Base-by-base conservation (phyloP, 2,329 filamentous ascomycete species). In the Fusarium xylarioides region DNA sequence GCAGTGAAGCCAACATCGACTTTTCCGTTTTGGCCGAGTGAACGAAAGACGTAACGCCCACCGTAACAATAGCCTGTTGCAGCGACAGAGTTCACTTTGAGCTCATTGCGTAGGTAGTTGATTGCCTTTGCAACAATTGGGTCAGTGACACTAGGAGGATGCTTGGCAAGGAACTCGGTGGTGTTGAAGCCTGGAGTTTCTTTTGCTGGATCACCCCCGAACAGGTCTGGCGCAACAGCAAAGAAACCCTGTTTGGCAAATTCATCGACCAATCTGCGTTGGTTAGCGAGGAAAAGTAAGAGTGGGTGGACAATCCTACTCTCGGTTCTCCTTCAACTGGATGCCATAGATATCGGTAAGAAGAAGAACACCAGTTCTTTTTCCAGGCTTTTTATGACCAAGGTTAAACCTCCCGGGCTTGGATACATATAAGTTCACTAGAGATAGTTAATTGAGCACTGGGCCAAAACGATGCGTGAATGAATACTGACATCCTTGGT, bases 21-120 rank as follows among this genome's bases (percentile, higher is more conserved):
- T 7, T 88, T 81, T 1, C 81, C 82, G 53, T 84, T 83, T n/a
- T 85, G 86, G 44, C 84, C 85, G 32, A 90, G 80, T 76, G 86
- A 86, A 11, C 89, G 83, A 64, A 87, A 86, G 11, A 87, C 81
- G 72, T 87, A 89, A 46, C 85, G 85, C 1, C 88, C 89, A 2
- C 90, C 89, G 75, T 88, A 91, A 78, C 90, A 91, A 77, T 91
- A 91, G 0, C 89, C 89, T 1, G 87, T 85, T 0, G 83, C 85
- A 5, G 83, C 88, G 47, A 91, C 80, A 35, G 81, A 84, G 47
- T 84, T 82, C 30, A 86, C 82, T 19, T 85, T 83, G 9, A 85
- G 80, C 35, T 81, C 79, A 15, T 66, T 26, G 0, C 47, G 68
- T 5, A 74, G 32, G 34, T 72, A 74, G 1, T 26, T 34, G 7